Percentiles rank a stretch among this genome's conserved stretches.
phyloP scores from a whole-genome alignment of 768 basidiomycete species.

The Cubamyces lactineus region DNA sequence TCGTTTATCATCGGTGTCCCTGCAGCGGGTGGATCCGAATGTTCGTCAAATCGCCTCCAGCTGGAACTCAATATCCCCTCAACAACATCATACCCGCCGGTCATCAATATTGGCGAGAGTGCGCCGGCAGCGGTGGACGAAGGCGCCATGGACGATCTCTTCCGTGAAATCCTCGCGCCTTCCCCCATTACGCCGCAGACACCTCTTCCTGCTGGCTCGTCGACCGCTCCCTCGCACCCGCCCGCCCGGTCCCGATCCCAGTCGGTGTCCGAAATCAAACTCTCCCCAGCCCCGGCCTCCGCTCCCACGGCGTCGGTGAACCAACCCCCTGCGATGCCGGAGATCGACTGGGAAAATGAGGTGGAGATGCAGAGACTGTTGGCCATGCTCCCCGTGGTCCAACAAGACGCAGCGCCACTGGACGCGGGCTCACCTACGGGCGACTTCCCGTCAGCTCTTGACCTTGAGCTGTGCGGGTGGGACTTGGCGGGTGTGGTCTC shows the following conservation, averaged over 20 bases:
- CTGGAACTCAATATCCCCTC: slow-evolving; percentile 44
- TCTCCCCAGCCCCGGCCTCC: slow-evolving; percentile 30
- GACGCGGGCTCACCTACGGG: slow-evolving; percentile 21
- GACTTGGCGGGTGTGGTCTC: slow-evolving; percentile 27
- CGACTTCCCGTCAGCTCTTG: slow-evolving; percentile 35
- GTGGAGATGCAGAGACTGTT: slow-evolving; percentile 65
- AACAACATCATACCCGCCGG: slow-evolving; percentile 26
- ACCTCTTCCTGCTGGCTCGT: slow-evolving; percentile 36
- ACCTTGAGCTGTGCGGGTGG: slow-evolving; percentile 36
- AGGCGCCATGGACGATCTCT: slow-evolving; percentile 65
- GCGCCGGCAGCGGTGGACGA: slow-evolving; percentile 49
- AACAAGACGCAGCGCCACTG: slow-evolving; percentile 30
- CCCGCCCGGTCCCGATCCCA: slow-evolving; percentile 26
- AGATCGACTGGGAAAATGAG: slow-evolving; percentile 42
- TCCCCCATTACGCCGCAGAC: slow-evolving; percentile 42
- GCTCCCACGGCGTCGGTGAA: slow-evolving; percentile 29
- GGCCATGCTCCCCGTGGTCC: slow-evolving; percentile 50
- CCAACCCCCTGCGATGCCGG: slow-evolving; percentile 26
- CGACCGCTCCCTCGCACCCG: slow-evolving; percentile 24
- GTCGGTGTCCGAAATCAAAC: slow-evolving; percentile 22
- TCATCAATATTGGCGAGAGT: slow-evolving; percentile 31
- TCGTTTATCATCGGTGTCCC: slow-evolving; percentile 68
- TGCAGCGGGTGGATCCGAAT: slow-evolving; percentile 85
- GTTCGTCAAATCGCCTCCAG: slow-evolving; percentile 30
- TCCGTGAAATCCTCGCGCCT: slow-evolving; percentile 69